Evolutionary conservation across 1,139 yeast genomes (phyloP).

Genomic region (Diutina catenulata): DNA sequence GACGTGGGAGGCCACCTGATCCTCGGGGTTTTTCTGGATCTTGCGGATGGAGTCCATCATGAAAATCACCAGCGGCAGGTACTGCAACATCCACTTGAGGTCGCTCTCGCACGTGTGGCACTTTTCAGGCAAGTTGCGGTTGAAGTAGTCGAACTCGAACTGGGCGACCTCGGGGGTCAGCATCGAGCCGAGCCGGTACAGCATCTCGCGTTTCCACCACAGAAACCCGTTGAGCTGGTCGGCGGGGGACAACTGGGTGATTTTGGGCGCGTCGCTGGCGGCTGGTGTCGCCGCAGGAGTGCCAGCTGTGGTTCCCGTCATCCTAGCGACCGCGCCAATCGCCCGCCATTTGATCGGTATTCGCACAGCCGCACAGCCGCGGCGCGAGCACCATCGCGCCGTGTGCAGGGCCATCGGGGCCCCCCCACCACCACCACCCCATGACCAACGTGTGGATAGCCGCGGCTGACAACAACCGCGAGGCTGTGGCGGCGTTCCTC

Average conservation of each 20-base stretch:
- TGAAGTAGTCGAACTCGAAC: constrained; percentile 46
- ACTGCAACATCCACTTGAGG: constrained; percentile 67
- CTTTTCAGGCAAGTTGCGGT: constrained; percentile 33
- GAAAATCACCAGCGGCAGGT: constrained; percentile 79
- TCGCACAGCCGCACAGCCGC: too few species aligned
- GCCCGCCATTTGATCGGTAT: too few species aligned
- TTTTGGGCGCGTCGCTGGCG: too few species aligned
- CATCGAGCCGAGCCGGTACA: constrained; percentile 66
- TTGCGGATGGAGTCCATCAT: constrained; percentile 78
- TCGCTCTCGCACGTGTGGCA: constrained; percentile 63
- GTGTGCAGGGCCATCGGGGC: too few species aligned
- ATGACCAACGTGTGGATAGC: constrained; percentile 87
- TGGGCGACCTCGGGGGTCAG: constrained; percentile 34
- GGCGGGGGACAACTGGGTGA: neutral
- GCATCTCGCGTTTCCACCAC: constrained; percentile 73
- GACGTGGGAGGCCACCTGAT: constrained; percentile 29
- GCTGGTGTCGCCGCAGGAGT: too few species aligned
- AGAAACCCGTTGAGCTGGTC: constrained; percentile 37
- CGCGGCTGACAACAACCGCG: constrained; percentile 71
- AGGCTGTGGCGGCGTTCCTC: constrained; percentile 45
- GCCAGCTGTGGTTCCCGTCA: too few species aligned
- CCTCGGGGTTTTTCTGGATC: constrained; percentile 39
- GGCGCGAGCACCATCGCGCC: too few species aligned
- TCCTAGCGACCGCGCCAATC: too few species aligned
- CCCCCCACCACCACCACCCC: neutral